Evolutionary conservation across 106 monocot species (phyloP), one percentile per base, ranked within the genome.

Genomic region (Chionographis japonica): DNA sequence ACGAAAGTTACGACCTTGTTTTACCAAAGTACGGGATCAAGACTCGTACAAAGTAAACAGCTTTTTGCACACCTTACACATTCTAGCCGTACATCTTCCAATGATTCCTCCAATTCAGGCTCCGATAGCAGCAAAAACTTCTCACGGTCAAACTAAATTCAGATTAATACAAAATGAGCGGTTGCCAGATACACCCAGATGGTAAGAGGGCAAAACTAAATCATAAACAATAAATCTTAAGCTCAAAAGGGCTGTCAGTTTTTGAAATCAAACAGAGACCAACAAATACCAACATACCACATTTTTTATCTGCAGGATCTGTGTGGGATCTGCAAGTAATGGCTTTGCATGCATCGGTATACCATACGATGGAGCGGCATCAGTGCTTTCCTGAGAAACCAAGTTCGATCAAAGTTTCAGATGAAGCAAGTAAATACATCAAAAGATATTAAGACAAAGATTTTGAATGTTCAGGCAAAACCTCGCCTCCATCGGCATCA

Each of bases 41-140:
- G n/a, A 58, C 8, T 8, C 0, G 40, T 74, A 56, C 15, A 39
- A 52, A 54, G 36, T 5, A n/a, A 4, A 11, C 27, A 52, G 39
- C 12, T 14, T 49, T 12, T 50, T 10, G 9, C 38, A 50, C 55
- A 95, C 95, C 95, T 88, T 64, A 81, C 55, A 65, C 91, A 95
- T 74, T 91, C 90, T 15, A 91, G 40, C 3, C 88, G 85, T 53
- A 95, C 76, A 75, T 95, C 95, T 82, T 91, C 95, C 8, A 95
- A 4, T 62, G 72, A 68, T 83, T 95, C 95, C 17, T 88, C 86
- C 59, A 88, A 36, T 59, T 95, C 91, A 62, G 71, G 19, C 60
- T 81, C 86, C 2, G 86, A 69, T 18, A 86, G 61, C 37, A 60
- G 55, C 37, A 62, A 63, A 52, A 91, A 67, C 35, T 81, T 79